These are phyloP conservation scores for Globisporangium lucens DNA, from an alignment of 352 stramenopile genomes.

Conservation along the genomic window DNA sequence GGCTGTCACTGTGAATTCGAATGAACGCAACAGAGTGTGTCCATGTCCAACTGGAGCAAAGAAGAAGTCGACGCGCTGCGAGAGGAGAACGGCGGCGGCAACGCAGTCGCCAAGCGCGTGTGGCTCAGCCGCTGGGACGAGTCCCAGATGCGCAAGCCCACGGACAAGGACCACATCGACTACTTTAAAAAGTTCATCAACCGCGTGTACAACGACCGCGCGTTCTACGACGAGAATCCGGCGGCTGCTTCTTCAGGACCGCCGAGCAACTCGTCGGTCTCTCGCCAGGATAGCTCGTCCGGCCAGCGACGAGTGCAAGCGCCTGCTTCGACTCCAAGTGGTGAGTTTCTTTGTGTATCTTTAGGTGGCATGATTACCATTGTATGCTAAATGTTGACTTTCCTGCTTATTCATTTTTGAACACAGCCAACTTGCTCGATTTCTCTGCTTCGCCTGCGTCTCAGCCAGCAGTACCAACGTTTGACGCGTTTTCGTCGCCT, in stretches of 20 bases:
- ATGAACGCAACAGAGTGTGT: slow-evolving; percentile 59
- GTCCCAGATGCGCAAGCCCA: slow-evolving; percentile 59
- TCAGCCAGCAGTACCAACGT: slow-evolving; percentile 21
- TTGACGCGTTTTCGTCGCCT: slow-evolving; percentile 39
- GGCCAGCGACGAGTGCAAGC: slow-evolving; percentile 9
- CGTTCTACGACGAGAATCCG: slow-evolving; percentile 64
- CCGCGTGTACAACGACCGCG: slow-evolving; percentile 78
- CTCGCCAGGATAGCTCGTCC: slow-evolving; percentile 11
- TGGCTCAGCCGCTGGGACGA: slow-evolving; percentile 41
- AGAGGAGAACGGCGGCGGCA: slow-evolving; percentile 52
- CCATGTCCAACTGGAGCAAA: slow-evolving; percentile 93
- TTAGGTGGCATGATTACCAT: neutral
- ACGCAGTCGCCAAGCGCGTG: slow-evolving; percentile 21
- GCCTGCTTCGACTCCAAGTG: neutral
- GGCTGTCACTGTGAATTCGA: neutral
- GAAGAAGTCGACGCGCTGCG: slow-evolving; percentile 89
- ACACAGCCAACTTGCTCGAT: slow-evolving; percentile 51
- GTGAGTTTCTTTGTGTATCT: neutral
- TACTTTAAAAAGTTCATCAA: slow-evolving; percentile 88
- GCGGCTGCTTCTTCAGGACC: neutral
- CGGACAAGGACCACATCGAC: slow-evolving; percentile 70
- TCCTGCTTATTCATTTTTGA: neutral
- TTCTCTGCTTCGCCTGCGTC: slow-evolving; percentile 30
- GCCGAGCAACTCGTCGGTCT: neutral
- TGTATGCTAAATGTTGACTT: neutral